Base-by-base conservation (phyloP, 2,329 filamentous ascomycete species). In the Plectosphaerella plurivora region DNA sequence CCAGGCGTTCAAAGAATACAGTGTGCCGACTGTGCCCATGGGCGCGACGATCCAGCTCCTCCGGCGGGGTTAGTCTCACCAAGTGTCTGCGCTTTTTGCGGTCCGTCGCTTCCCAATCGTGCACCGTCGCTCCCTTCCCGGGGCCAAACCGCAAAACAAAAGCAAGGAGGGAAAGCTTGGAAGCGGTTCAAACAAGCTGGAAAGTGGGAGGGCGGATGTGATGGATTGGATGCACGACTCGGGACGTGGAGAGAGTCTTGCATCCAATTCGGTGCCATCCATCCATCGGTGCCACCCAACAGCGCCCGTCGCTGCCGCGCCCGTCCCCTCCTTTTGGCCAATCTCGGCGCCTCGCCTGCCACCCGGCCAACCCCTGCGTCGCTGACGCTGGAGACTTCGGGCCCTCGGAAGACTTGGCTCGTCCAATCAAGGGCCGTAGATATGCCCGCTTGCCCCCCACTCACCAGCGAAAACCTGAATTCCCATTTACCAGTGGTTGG, bases 321-420 rank as follows among this genome's bases (percentile, higher is more conserved):
- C n/a, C 16, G 3, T 20, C 18, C 18, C 16, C 7, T 16, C 41
- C 10, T 20, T 41, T 16, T 20, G 20, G 33, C 47, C 47, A 49
- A 49, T 49, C 35, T 11, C 35, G 36, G 14, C 36, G 12, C 47
- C 18, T n/a, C 12, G n/a, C 35, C 47, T 49, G 36, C 20, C 36
- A 41, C n/a, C 47, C 28, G 47, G 47, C 35, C 36, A 49, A 39
- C 20, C 47, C 47, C 47, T 49, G 47, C 47, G 16, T 49, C 36
- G 22, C 18, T 39, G 36, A 41, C 18, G 47, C 15, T 41, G 47
- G 47, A 22, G 12, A 16, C 18, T 20, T 20, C 16, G n/a, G 41
- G 41, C n/a, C 18, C 41, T 44, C 41, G 41, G 16, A 11, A 18
- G 15, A 41, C 41, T 12, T 18, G 16, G 5, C 18, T 18, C 18